phyloP scores from a whole-genome alignment of 1,284 basidiomycete species.

The Nidula niveotomentosa region DNA sequence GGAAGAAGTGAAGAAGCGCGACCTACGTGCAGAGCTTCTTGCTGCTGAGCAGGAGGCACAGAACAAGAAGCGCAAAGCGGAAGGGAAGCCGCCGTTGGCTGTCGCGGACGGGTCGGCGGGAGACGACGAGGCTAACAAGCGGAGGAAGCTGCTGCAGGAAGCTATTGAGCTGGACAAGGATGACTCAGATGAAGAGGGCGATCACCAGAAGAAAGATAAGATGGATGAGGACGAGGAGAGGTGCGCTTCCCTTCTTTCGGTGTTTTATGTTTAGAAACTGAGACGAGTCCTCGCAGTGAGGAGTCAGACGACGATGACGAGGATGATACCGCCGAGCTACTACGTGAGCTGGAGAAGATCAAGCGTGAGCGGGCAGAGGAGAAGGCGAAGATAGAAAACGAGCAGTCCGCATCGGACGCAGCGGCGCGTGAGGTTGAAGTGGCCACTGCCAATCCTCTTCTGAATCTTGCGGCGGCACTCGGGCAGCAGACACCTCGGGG shows the following conservation, averaged over 20 bases:
- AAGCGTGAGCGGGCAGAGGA: conserved; percentile 94
- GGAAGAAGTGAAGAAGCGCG: conserved; percentile 73
- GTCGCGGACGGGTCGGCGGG: conserved; percentile 39
- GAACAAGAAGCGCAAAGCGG: conserved; percentile 88
- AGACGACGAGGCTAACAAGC: conserved; percentile 72
- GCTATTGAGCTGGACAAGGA: conserved; percentile 86
- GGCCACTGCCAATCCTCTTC: conserved; percentile 81
- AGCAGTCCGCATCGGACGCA: conserved; percentile 67
- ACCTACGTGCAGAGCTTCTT: conserved; percentile 81
- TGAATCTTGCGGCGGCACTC: conserved; percentile 88
- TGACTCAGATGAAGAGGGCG: conserved; percentile 71
- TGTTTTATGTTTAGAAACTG: neutral
- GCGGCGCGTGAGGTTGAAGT: conserved; percentile 78
- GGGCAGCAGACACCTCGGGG: conserved; percentile 64
- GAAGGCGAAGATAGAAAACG: conserved; percentile 80
- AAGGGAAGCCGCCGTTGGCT: conserved; percentile 58
- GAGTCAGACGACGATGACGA: conserved; percentile 70
- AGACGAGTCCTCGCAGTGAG: conserved; percentile 17
- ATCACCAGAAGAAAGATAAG: conserved; percentile 36
- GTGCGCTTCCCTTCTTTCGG: conserved; percentile 24
- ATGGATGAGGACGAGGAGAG: conserved; percentile 40
- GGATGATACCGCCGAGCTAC: conserved; percentile 89
- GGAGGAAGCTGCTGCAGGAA: conserved; percentile 81
- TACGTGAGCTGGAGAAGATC: conserved; percentile 94
- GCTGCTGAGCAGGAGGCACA: conserved; percentile 81